A percentile compares a stretch with the other conserved stretches of the same genome.
Evolutionary conservation across 1,284 basidiomycete genomes (phyloP).

Genomic region (Apiotrichum gamsii): DNA sequence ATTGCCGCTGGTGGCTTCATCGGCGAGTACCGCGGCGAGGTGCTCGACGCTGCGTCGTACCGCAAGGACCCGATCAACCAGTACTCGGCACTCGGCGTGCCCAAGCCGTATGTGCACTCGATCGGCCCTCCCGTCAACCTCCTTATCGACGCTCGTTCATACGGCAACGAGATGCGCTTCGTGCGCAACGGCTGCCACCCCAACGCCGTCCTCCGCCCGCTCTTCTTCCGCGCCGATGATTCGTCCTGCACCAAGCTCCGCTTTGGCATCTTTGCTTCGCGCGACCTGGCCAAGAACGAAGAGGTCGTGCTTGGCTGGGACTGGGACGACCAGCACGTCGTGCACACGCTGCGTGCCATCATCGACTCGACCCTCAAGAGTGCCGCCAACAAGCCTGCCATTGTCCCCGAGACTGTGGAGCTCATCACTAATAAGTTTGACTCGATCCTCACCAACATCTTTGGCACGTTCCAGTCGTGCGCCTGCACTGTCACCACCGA

Average conservation of each 20-base stretch:
- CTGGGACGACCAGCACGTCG: constrained; percentile 87
- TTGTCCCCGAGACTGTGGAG: constrained; percentile 17
- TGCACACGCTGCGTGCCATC: constrained; percentile 59
- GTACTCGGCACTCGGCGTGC: constrained; percentile 51
- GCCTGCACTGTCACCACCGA: constrained; percentile 63
- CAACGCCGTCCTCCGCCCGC: constrained; percentile 76
- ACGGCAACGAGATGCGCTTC: constrained; percentile 69
- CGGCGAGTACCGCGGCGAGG: constrained; percentile 43
- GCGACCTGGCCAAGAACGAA: constrained; percentile 69
- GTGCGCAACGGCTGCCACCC: constrained; percentile 79
- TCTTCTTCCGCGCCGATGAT: constrained; percentile 49
- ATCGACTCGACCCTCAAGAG: constrained; percentile 26
- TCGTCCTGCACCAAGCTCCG: constrained; percentile 51
- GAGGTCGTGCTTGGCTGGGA: constrained; percentile 92
- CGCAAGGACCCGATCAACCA: constrained; percentile 53
- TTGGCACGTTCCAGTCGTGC: constrained; percentile 68
- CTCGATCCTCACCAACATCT: constrained; percentile 64
- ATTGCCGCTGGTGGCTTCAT: constrained; percentile 32
- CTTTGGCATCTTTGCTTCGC: constrained; percentile 77
- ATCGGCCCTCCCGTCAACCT: constrained; percentile 73
- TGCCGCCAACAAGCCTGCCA: constrained; percentile 17
- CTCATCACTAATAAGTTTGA: constrained; percentile 57
- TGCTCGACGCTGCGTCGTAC: constrained; percentile 39
- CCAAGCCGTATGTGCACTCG: constrained; percentile 67
- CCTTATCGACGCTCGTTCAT: constrained; percentile 72